Conservation (phyloP, 192 early-diverging fungal species). For the Chytriomyces hyalinus region DNA sequence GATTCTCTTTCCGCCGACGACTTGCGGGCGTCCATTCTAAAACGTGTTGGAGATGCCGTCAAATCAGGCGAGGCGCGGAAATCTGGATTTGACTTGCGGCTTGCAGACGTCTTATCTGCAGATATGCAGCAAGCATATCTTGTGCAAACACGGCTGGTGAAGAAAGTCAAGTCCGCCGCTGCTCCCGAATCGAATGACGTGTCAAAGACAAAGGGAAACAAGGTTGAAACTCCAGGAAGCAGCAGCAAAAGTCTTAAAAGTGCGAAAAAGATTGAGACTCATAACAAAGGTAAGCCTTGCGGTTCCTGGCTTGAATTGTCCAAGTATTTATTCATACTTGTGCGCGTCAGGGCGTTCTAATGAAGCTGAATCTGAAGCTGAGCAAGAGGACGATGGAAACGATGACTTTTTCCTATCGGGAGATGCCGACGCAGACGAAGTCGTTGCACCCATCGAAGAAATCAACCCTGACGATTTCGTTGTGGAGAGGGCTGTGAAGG, state of each 20-base stretch:
- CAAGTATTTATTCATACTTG: neutral
- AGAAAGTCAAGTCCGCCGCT: conserved; percentile 4
- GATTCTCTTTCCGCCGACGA: neutral
- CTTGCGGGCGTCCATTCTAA: neutral
- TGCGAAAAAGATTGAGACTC: neutral
- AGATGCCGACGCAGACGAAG: neutral
- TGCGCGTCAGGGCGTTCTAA: neutral
- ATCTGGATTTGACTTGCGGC: neutral
- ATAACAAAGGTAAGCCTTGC: conserved; percentile 4
- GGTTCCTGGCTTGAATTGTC: neutral
- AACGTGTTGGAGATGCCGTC: conserved; percentile 22
- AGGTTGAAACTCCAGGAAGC: neutral
- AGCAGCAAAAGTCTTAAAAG: neutral
- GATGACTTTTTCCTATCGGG: conserved; percentile 39
- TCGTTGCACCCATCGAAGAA: neutral
- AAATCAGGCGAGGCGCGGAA: conserved; percentile 31
- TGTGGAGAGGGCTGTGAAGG: conserved; percentile 13
- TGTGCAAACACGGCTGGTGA: conserved; percentile 2
- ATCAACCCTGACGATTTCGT: conserved; percentile 14
- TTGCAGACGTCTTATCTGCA: conserved; percentile 27
- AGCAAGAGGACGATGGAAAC: conserved; percentile 19
- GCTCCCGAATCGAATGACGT: conserved; percentile 2
- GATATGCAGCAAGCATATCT: conserved; percentile 17
- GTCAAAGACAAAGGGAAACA: neutral
- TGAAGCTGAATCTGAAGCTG: neutral